Evolutionary conservation across 371 early-diverging fungal genomes (phyloP), one percentile per base, ranked within the genome.

Genomic region (Capillidium rhysosporum): DNA sequence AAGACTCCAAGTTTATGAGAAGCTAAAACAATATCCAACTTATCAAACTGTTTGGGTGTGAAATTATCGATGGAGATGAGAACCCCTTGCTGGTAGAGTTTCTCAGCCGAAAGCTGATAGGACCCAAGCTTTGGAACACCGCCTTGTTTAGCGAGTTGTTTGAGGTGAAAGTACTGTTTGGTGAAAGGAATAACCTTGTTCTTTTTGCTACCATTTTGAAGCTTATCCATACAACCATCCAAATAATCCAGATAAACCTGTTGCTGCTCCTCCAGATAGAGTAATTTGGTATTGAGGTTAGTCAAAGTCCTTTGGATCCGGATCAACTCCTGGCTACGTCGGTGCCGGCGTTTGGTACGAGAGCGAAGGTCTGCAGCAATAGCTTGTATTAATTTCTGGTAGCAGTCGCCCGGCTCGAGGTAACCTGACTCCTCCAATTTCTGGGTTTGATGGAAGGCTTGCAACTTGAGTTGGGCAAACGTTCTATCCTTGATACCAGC

Each of bases 41-140:
- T 79, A 56, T 86, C 86, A 65, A 84, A 85, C 67, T 90, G 85
- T 49, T 82, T 83, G 45, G 86, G 85, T 25, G 72, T 69, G 41
- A 83, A 75, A 34, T 79, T 86, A 44, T 81, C 81, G 29, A 96
- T 66, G 23, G 83, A 79, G 20, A 94, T 62, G 25, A 98, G 61
- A 2, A 98, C 88, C 45, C 98, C 95, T 63, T 91, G 88, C 56
- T 89, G 82, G 59, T 85, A 71, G 49, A 99, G 69, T 56, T 84
- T 80, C 55, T 85, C 84, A 8, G 96, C 97, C n/a, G 87, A 84
- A 70, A 92, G 96, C 71, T 92, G 92, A 79, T 78, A 97, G 29
- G 93, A 91, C 2, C 99, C 99, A 66, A 92, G 98, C 61, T 84
- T 80, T 1, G 98, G 95, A 39, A 92, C 84, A 21, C 72, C 72